phyloP scores from a whole-genome alignment of 2,329 filamentous ascomycete genomes.

The Monilinia fructicola region DNA sequence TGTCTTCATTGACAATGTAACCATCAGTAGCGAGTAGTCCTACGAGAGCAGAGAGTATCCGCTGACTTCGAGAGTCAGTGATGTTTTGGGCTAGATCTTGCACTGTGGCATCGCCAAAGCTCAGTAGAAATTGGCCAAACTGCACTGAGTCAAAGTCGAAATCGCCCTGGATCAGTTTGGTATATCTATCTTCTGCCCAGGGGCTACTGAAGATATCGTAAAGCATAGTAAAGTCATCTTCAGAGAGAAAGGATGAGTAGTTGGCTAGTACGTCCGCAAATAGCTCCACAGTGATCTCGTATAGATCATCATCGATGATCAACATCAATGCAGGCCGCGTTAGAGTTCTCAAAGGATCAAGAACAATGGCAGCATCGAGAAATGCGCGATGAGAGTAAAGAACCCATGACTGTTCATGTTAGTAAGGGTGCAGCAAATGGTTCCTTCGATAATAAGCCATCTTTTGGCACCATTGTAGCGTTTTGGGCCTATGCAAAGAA shows the following conservation, averaged over 20 bases:
- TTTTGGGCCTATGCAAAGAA: background rate
- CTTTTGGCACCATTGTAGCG: background rate
- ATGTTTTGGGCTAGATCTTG: constrained; percentile 56
- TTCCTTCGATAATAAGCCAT: background rate
- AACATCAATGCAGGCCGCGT: constrained; percentile 60
- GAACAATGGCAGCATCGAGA: constrained; percentile 55
- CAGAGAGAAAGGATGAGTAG: constrained; percentile 61
- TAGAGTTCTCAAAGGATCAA: constrained; percentile 59
- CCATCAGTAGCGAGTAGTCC: constrained; percentile 66
- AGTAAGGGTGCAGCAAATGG: constrained; percentile 14
- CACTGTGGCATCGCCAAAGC: constrained; percentile 66
- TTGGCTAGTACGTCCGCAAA: constrained; percentile 65
- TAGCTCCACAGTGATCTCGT: constrained; percentile 61
- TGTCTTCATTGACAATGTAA: constrained; percentile 69
- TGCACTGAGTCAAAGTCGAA: constrained; percentile 64
- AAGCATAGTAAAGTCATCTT: constrained; percentile 57
- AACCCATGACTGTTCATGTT: constrained; percentile 62
- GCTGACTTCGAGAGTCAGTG: constrained; percentile 48
- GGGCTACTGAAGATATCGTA: constrained; percentile 59
- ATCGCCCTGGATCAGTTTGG: constrained; percentile 56
- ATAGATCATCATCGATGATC: constrained; percentile 57
- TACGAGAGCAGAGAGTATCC: constrained; percentile 58
- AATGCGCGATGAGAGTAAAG: constrained; percentile 68
- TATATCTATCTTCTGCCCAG: constrained; percentile 59
- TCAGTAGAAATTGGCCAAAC: constrained; percentile 65